Base-by-base conservation (phyloP, 78 protist genomes). In the Pigoraptor vietnamica region DNA sequence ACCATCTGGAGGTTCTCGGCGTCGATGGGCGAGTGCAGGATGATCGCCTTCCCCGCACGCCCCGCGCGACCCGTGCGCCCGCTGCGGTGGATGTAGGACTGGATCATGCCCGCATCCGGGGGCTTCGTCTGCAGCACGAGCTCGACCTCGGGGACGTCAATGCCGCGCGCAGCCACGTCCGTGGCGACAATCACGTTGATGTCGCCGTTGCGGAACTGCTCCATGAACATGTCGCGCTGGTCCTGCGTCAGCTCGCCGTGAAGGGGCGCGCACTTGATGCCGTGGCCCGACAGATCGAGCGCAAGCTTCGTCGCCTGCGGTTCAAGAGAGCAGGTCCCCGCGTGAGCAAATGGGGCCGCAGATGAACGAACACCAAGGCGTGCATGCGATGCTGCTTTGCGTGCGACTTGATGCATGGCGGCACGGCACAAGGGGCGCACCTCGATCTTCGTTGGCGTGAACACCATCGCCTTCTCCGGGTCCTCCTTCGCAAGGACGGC, bases 51-150 rank as follows among this genome's bases (percentile, higher is more conserved):
- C 23, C 99, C 99, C 0, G 91, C 2, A 10, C 93, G 39, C 32
- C 99, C 99, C 0, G 99, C 99, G 23, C 99, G 96, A 33, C 99
- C 99, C 0, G 99, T 98, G 39, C 99, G 87, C 36, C 99, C 99
- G 19, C 96, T 96, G 34, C 99, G 95, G 89, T 99, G 99, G 48
- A 99, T 92, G 95, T 99, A 99, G 79, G 94, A 93, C 92, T 97
- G 96, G 33, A 95, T 29, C 67, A 21, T 6, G 67, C 67, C 67
- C 36, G n/a, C 90, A 23, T 23, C 40, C 33, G 99, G 99, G 29
- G 99, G 92, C 32, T 98, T 98, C 92, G 84, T 83, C 81, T 96
- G 95, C 25, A 98, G 10, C n/a, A 98, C 99, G 0, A 95, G 83
- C 48, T 94, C 82, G 14, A 97, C 97, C 29, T 92, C 90, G 81